A percentile compares a stretch with the other conserved stretches of the same genome.
These are phyloP conservation scores for Plantago lanceolata DNA, from an alignment of 305 asterid genomes.

Conservation along the genomic window DNA sequence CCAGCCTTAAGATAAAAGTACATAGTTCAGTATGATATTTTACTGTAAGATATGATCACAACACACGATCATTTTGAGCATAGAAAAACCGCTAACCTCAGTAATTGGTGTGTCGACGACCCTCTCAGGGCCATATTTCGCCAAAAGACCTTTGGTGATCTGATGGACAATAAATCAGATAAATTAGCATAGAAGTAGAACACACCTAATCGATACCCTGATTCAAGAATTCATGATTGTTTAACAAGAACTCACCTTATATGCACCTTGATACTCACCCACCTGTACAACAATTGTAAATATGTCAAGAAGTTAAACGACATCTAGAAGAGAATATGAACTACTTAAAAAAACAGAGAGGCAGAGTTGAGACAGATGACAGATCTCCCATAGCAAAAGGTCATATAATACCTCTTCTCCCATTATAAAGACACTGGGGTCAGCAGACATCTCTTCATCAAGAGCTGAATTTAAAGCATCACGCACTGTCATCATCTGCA, in stretches of 20 bases:
- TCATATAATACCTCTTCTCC: conserved; percentile 70
- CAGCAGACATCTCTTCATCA: conserved; percentile 90
- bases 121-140: conserved; percentile 79
- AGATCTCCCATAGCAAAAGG: conserved; percentile 2
- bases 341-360: not conserved
- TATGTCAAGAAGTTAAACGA: conserved; percentile 9
- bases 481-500: conserved; percentile 77
- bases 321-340: too few relatives aligned
- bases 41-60: conserved; percentile 8
- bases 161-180: conserved; percentile 25
- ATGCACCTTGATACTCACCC: conserved; percentile 91
- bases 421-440: conserved; percentile 66
- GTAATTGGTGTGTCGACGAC: conserved; percentile 80
- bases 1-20: conserved; percentile 49
- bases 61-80: not conserved
- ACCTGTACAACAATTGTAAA: conserved; percentile 37
- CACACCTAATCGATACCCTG: not conserved
- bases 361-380: not conserved
- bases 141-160: conserved; percentile 74
- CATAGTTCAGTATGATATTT: conserved; percentile 15
- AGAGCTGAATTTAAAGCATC: conserved; percentile 83
- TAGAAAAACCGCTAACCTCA: conserved; percentile 47
- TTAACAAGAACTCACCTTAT: conserved; percentile 53
- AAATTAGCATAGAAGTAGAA: not conserved
- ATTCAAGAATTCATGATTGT: not conserved